Base-by-base conservation (phyloP, 192 early-diverging fungal species). In the Irineochytrium annulatum region DNA sequence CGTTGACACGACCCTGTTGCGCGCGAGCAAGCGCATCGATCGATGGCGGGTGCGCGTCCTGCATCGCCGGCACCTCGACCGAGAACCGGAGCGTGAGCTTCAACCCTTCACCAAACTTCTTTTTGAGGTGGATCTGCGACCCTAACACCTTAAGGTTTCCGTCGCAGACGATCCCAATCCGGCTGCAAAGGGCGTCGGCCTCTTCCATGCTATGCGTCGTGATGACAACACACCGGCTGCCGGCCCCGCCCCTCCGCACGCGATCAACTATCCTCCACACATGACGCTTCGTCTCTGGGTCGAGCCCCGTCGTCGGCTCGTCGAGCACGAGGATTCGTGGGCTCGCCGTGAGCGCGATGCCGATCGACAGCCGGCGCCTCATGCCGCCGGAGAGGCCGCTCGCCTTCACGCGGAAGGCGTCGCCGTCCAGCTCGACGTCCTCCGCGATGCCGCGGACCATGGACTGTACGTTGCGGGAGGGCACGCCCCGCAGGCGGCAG, bases 161-260 rank as follows among this genome's bases (percentile, higher is more conserved):
- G 41, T 71, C 65, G 20, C 17, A 17, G 22, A 74, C 62, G 35
- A 73, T 74, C 19, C 67, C 73, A 39, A 75, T 74, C 13, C 66
- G 57, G 20, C 62, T 29, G 35, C 73, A 75, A 27, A 74, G 65
- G 24, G 66, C 70, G 44, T 78, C 86, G 8, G 85, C 86, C 59
- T 87, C 86, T 52, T 87, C 85, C 86, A 88, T 88, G 1, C 77
- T 79, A 55, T 88, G 86, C 3, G 86, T 88, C 0, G 87, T 88
- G 55, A 63, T 52, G 27, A 86, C 74, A 58, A 83, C 73, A 30
- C 55, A 58, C 31, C 48, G 33, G 62, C 72, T 69, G 30, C 63
- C 63, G 2, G 63, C 56, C 28, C 73, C 68, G 19, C 73, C 70
- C 8, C 65, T 67, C 55, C 76, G 58, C 37, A 83, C 63, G 8